Evolutionary conservation across 345 rosid genomes (phyloP).

Genomic region (Linum tenue): DNA sequence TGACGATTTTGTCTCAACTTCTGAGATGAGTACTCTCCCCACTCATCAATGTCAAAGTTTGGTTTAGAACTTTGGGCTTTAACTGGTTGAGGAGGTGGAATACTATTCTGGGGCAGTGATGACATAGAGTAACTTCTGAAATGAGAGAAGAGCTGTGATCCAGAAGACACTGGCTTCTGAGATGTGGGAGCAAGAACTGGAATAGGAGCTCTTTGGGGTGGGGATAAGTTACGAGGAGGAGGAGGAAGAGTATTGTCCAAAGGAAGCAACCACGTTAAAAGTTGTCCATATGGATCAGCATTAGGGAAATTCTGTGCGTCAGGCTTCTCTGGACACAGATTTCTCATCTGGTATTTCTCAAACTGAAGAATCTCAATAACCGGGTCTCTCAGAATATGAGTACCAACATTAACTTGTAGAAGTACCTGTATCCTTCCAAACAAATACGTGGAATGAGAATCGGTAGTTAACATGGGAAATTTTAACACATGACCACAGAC

Average conservation of each 20-base stretch:
- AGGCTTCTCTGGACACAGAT: slow-evolving; percentile 23
- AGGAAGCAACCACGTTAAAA: slow-evolving; percentile 92
- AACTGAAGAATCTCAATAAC: slow-evolving; percentile 92
- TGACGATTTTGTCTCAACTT: slow-evolving; percentile 33
- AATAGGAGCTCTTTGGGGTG: slow-evolving; percentile 44
- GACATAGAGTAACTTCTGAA: slow-evolving; percentile 98
- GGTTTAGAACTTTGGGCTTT: slow-evolving; percentile 71
- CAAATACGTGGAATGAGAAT: slow-evolving; percentile 49
- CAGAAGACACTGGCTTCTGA: slow-evolving; percentile 51
- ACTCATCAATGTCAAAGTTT: slow-evolving; percentile 62
- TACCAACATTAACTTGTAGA: slow-evolving; percentile 76
- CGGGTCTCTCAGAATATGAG: slow-evolving; percentile 64
- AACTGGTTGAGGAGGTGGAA: slow-evolving; percentile 43
- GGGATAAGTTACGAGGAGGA: slow-evolving; percentile 44
- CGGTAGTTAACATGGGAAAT: slow-evolving; percentile 12
- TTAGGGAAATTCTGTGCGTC: slow-evolving; percentile 27
- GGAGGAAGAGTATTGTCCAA: slow-evolving; percentile 61
- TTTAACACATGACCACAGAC: background rate
- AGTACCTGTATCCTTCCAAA: slow-evolving; percentile 98
- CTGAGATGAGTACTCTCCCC: slow-evolving; percentile 59
- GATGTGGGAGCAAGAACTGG: slow-evolving; percentile 46
- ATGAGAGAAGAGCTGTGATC: slow-evolving; percentile 86
- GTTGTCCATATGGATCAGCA: slow-evolving; percentile 63
- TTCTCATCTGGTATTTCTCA: slow-evolving; percentile 59
- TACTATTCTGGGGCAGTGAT: slow-evolving; percentile 68